Evolutionary conservation across 192 early-diverging fungal species (phyloP), one percentile per base, ranked within the genome.

Genomic region (Rhizoclosmatium sp.): DNA sequence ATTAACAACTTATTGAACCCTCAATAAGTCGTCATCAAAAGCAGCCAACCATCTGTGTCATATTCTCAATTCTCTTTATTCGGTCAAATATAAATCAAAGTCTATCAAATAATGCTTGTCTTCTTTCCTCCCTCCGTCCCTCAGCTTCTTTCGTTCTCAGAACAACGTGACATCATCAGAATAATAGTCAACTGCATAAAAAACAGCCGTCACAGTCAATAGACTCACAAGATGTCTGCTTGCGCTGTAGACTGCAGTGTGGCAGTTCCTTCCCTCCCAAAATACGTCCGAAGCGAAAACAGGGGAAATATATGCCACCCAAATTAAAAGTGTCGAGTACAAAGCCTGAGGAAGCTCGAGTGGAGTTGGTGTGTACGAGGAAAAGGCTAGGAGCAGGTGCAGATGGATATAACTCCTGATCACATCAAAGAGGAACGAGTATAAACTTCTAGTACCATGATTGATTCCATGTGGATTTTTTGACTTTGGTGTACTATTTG

Each of bases 381-480:
- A 68, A 46, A 68, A 68, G 23, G 65, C 65, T 0, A 68, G 65
- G 9, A 68, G 46, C 5, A 68, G 65, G 46, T 68, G 65, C 65
- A 68, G 21, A 21, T 68, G 40, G 44, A 68, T 47, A 21, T 68
- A 68, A 0, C 9, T 16, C 7, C 40, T 7, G 21, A 68, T 46
- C 4, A 47, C 4, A 42, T 39, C 14, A 4, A 10, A 42, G 9
- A 21, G 23, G 46, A 68, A 68, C 39, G 9, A 44, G 40, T 39
- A 41, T 7, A 68, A 21, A 10, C 42, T 68, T 39, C 65, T 14
- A 12, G 42, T 45, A 16, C 9, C 44, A 9, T 47, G 65, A 12
- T 4, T 14, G 9, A 68, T 41, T 10, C 5, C 31, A 46, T 46
- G 46, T 16, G 46, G 40, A 42, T 46, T 46, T 10, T 14, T 68